Evolutionary conservation across 495 filamentous ascomycete genomes (phyloP), one percentile per base, ranked within the genome.

Genomic region (Cetradonia linearis): DNA sequence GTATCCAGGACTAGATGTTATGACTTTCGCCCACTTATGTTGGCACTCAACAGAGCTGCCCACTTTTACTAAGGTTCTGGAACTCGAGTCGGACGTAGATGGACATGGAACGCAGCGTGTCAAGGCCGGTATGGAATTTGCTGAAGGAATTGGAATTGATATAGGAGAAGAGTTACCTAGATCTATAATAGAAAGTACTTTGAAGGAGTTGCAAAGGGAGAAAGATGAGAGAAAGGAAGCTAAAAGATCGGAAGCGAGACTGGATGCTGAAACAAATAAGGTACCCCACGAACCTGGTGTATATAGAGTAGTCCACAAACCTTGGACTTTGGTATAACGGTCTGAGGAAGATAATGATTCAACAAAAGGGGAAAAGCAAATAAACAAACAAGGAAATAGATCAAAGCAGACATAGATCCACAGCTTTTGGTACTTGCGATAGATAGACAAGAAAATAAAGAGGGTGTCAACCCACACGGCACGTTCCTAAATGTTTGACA

Each of bases 111-210:
- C 28, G 25, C 6, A 42, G 20, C 16, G 16, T 1, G 14, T 37
- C 14, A 42, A 40, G 28, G 5, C 6, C 14, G 58, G 47, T 10
- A 40, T 42, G 11, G 18, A 60, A 10, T 60, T 60, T 52, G 58
- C 47, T 37, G 14, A 53, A 34, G 23, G 10, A 25, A 31, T 60
- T 25, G 47, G 58, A 44, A 9, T 60, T 20, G 48, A 40, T 3
- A 0, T 31, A 3, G 47, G 30, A 38, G 18, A 31, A 9, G 13
- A 42, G 2, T n/a, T 53, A 8, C 36, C 28, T 14, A 25, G 37
- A 36, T 53, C 57, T 11, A 2, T 0, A 7, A 31, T 31, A 18
- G 46, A 42, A 18, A 14, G 0, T 31, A n/a, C 30, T 7, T 23
- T 59, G 46, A 38, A 13, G 8, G n/a, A 23, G 20, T 16, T 40